Evolutionary conservation across 208 protist genomes (phyloP).

Genomic region (Trypanosoma scelopori): DNA sequence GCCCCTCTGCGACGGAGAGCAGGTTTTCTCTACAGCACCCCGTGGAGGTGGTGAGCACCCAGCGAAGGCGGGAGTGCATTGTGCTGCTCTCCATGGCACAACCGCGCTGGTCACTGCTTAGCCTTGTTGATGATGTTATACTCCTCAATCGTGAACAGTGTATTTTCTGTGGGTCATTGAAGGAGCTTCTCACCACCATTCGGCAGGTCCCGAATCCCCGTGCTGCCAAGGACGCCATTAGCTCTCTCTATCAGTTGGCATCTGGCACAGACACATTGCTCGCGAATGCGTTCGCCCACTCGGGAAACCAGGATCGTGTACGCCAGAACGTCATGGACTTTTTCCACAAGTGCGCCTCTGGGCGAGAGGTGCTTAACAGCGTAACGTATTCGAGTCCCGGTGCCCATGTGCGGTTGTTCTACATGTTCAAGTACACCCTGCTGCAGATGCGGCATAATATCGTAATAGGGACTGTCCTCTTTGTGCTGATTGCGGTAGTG

Average conservation of each 20-base stretch:
- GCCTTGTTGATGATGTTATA: constrained; percentile 64
- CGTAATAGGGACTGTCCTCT: constrained; percentile 12
- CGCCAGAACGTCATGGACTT: constrained; percentile 31
- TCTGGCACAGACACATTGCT: constrained; percentile 12
- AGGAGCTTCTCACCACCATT: constrained; percentile 35
- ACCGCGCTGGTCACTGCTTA: constrained; percentile 62
- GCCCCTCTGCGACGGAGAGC: no score
- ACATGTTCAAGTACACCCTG: constrained; percentile 51
- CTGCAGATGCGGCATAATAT: constrained; percentile 49
- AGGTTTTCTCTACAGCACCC: background rate
- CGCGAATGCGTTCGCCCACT: constrained; percentile 4
- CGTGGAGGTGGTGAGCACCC: constrained; percentile 14
- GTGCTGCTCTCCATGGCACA: constrained; percentile 47
- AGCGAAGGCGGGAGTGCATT: constrained; percentile 6
- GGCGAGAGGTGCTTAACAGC: constrained; percentile 30
- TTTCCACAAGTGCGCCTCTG: constrained; percentile 51
- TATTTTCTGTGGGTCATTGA: constrained; percentile 41
- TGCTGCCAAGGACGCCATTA: constrained; percentile 14
- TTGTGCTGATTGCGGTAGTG: constrained; percentile 30
- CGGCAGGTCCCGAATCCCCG: constrained; percentile 20
- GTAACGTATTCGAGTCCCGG: constrained; percentile 30
- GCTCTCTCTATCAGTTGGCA: constrained; percentile 18
- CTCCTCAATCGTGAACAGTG: constrained; percentile 42
- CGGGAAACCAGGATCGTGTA: constrained; percentile 27
- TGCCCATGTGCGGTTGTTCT: constrained; percentile 37